Evolutionary conservation across 352 stramenopile species (phyloP), one percentile per base, ranked within the genome.

Genomic region (Phytophthora aleatoria): DNA sequence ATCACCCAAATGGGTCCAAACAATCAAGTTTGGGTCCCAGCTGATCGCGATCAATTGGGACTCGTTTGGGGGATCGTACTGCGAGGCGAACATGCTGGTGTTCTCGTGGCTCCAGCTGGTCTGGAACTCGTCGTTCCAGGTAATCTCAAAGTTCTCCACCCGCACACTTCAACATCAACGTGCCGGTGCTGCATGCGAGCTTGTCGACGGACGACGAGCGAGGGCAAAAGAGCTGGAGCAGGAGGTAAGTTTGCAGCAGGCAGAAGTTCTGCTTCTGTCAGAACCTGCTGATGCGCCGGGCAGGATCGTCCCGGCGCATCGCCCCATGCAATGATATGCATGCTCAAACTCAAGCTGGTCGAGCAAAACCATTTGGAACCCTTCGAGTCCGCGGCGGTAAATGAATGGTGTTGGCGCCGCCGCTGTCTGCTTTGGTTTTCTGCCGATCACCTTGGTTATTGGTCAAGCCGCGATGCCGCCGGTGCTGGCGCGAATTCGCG

Each of bases 151-250:
- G 28, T 26, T 20, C n/a, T 28, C 35, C n/a, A 9, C 10, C 3
- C n/a, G n/a, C 33, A 24, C 33, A 24, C 50, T 57, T 50, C 47
- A 57, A 57, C 57, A 27, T 56, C 44, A 55, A 61, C 20, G 30
- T 53, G 20, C 20, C 53, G 41, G 53, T 51, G 47, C 47, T 47
- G 57, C 48, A 51, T 53, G 47, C 50, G 36, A 39, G 20, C 4
- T 35, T 9, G n/a, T 36, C 50, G 33, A 56, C 24, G 24, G n/a
- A 45, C 36, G 48, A 58, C 47, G 5, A 28, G 8, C 43, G 24
- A 28, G 33, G 55, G 35, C 24, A 50, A 59, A 42, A 69, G 45
- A 69, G 61, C 61, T 64, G 61, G 52, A 56, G 53, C 51, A 31
- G 30, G 49, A 64, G 45, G 44, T 63, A 43, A 28, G n/a, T 42